phyloP scores from a whole-genome alignment of 495 filamentous ascomycete genomes.

The Chaetomium cochliodes region DNA sequence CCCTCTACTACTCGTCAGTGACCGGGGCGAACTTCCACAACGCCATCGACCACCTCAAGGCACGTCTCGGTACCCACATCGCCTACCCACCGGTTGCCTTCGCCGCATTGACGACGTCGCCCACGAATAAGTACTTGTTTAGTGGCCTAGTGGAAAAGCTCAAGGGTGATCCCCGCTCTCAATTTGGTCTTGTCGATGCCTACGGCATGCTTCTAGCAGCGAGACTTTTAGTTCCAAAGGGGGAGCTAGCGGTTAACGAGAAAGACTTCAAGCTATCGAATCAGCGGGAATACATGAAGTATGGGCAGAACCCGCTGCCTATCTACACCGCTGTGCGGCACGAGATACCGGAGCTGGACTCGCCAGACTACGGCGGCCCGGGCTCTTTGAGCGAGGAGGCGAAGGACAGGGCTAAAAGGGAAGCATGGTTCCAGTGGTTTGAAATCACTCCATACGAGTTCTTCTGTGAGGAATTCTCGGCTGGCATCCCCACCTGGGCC shows the following conservation, averaged over 20 bases:
- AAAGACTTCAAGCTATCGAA: slow-evolving; percentile 84
- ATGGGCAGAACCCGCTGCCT: slow-evolving; percentile 80
- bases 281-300: slow-evolving; percentile 67
- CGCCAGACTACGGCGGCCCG: slow-evolving; percentile 46
- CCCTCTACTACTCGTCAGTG: slow-evolving; percentile 86
- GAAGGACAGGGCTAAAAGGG: slow-evolving; percentile 64
- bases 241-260: slow-evolving; percentile 71
- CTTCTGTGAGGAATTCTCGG: slow-evolving; percentile 83
- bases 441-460: slow-evolving; percentile 95
- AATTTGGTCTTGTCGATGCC: slow-evolving; percentile 87
- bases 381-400: slow-evolving; percentile 44
- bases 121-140: slow-evolving; percentile 89
- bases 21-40: slow-evolving; percentile 58
- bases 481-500: slow-evolving; percentile 93
- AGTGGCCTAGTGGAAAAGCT: slow-evolving; percentile 87
- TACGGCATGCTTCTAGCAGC: slow-evolving; percentile 86
- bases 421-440: slow-evolving; percentile 98
- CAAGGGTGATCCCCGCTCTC: slow-evolving; percentile 72
- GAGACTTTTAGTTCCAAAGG: slow-evolving; percentile 78
- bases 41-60: slow-evolving; percentile 81
- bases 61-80: slow-evolving; percentile 78
- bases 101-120: slow-evolving; percentile 69
- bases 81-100: slow-evolving; percentile 86
- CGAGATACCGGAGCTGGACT: slow-evolving; percentile 74
- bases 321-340: slow-evolving; percentile 95